Evolutionary conservation across 2,329 filamentous ascomycete species (phyloP).

Genomic region (Purpureocillium takamizusanense): DNA sequence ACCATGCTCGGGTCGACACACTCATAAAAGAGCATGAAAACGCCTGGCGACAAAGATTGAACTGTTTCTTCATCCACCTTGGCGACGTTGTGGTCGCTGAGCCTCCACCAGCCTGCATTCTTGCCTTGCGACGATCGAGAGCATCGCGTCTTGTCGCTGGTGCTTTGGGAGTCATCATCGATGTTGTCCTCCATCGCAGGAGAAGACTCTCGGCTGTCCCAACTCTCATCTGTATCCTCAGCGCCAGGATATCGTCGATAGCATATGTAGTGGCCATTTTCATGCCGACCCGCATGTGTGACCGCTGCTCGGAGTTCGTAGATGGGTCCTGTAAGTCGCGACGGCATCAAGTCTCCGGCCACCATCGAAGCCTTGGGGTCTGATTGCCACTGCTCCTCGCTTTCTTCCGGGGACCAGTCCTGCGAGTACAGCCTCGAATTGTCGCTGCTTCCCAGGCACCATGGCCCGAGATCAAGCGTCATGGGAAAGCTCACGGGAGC

Average conservation of each 20-base stretch:
- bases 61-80: conserved; percentile 66
- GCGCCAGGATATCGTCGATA: conserved; percentile 60
- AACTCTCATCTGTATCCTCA: conserved; percentile 5
- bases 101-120: conserved; percentile 68
- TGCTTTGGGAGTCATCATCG: conserved; percentile 4
- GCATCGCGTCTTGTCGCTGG: conserved; percentile 6
- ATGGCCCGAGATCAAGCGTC: conserved; percentile 67
- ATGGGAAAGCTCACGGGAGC: conserved; percentile 70
- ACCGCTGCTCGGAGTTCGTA: conserved; percentile 80
- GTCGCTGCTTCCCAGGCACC: conserved; percentile 61
- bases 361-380: conserved; percentile 68
- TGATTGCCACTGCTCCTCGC: conserved; percentile 59
- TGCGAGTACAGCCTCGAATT: too few species aligned
- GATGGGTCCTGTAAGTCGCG: conserved; percentile 45
- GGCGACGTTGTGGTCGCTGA: conserved; percentile 82
- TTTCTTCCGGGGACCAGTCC: not conserved
- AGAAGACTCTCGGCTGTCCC: not conserved
- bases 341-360: conserved; percentile 39
- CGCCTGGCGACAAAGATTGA: conserved; percentile 61
- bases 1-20: conserved; percentile 48
- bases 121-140: conserved; percentile 2
- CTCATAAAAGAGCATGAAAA: conserved; percentile 98
- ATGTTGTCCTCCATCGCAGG: not conserved
- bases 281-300: conserved; percentile 82
- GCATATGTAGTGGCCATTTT: conserved; percentile 93